Evolutionary conservation across 192 early-diverging fungal genomes (phyloP), one percentile per base, ranked within the genome.

Genomic region (Rhizophagus sp.): DNA sequence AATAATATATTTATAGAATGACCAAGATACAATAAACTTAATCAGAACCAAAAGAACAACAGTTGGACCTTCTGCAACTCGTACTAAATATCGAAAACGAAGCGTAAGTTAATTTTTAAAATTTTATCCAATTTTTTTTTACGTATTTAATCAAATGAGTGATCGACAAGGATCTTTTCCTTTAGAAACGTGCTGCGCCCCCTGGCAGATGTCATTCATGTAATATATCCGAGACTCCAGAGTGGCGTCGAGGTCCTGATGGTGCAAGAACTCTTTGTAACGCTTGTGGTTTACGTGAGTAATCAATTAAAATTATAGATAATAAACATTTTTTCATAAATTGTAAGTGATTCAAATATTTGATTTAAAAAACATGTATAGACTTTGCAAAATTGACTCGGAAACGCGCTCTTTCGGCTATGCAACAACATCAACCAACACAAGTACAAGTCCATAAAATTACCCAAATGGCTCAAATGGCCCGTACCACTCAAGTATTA

Each of bases 221-320:
- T 80, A 89, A 93, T 76, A 93, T 91, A 75, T 94, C 92, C 2
- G 94, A 95, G 80, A 97, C 96, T 1, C 96, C 96, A 33, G 95
- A 97, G 82, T 98, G 97, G 97, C 88, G 97, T 49, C 92, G 97
- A 25, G 96, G 97, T n/a, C 96, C 96, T n/a, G 92, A 94, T 62
- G 96, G 96, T 24, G 92, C 94, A 8, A 87, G 97, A 33, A 97
- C 96, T 15, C 89, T 98, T 27, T 98, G 97, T 88, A 98, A 98
- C 85, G 97, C 96, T 0, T 97, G 97, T 83, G 97, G 97, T n/a
- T 88, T 95, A 68, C 93, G 93, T 94, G 88, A 89, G 91, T 91
- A 36, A 36, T n/a, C n/a, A n/a, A n/a, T n/a, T n/a, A n/a, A n/a
- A n/a, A n/a, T n/a, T n/a, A n/a, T 80, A 27, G 11, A 33, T 66